Evolutionary conservation across 331 rosid species (phyloP).

Genomic region (Pyrus hybrid): DNA sequence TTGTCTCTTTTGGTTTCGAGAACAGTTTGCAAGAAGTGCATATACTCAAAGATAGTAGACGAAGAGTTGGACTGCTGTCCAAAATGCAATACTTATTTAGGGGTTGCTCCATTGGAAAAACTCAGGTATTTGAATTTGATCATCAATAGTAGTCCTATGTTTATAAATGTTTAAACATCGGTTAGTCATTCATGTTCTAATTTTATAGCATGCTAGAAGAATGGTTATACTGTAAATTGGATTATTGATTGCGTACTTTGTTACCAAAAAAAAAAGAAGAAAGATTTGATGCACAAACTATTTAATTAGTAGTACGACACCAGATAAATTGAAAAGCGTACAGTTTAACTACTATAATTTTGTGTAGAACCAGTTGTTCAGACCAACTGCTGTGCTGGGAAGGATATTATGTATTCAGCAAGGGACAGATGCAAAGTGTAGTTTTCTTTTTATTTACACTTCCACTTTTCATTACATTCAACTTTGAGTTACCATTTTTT

Average conservation of each 20-base stretch:
- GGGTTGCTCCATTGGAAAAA: constrained; percentile 48
- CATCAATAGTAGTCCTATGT: not conserved
- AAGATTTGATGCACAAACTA: not conserved
- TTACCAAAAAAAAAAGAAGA: not conserved
- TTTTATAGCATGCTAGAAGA: not conserved
- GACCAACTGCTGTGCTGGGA: not conserved
- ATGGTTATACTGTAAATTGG: not conserved
- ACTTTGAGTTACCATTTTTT: not conserved
- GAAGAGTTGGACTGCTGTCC: constrained; percentile 41
- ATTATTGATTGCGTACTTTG: not conserved
- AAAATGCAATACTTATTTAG: constrained; percentile 44
- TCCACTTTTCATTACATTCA: not conserved
- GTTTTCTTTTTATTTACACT: not conserved
- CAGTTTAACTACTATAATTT: not conserved
- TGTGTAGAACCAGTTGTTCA: not conserved
- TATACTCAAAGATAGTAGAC: constrained; percentile 38
- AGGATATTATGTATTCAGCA: not conserved
- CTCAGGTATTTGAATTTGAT: constrained; percentile 34
- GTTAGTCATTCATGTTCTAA: not conserved
- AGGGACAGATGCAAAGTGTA: not conserved
- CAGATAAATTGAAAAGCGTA: not conserved
- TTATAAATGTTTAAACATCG: not conserved
- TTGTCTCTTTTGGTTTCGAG: not conserved
- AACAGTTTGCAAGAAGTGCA: constrained; percentile 77
- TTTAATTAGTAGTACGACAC: not conserved